Percentiles rank a stretch among this genome's conserved stretches.
phyloP scores from a whole-genome alignment of 2,329 filamentous ascomycete genomes.

The Aspergillus japonicus region DNA sequence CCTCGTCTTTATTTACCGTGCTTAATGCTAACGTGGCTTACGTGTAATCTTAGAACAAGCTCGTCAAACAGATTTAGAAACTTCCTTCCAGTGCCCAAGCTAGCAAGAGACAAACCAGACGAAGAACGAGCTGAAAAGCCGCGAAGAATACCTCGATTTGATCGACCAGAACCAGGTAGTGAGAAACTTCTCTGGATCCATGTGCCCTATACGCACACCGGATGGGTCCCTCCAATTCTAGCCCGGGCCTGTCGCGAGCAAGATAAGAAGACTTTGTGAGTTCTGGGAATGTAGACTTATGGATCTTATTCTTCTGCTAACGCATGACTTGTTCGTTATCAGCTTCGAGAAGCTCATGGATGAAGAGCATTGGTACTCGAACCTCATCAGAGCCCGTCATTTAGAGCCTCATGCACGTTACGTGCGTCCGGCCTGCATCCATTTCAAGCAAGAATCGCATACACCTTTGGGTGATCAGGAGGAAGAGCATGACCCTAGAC shows the following conservation, averaged over 20 bases:
- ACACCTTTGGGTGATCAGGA: slow-evolving; percentile 13
- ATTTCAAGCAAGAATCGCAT: slow-evolving; percentile 28
- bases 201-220: slow-evolving; percentile 32
- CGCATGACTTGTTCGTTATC: not conserved
- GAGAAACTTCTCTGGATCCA: slow-evolving; percentile 38
- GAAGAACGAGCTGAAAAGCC: slow-evolving; percentile 25
- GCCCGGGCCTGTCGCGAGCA: slow-evolving; percentile 23
- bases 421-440: slow-evolving; percentile 37
- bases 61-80: slow-evolving; percentile 20
- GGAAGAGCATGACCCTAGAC: slow-evolving; percentile 21
- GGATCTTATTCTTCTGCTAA: not conserved
- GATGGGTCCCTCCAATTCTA: slow-evolving; percentile 24
- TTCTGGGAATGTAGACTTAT: not conserved
- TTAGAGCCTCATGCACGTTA: slow-evolving; percentile 42
- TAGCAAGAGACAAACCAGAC: slow-evolving; percentile 24
- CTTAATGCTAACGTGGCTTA: not conserved
- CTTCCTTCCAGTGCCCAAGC: slow-evolving; percentile 26
- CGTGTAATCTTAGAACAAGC: slow-evolving; percentile 3
- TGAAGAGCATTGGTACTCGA: slow-evolving; percentile 37
- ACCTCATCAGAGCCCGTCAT: slow-evolving; percentile 39
- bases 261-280: slow-evolving; percentile 26
- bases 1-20: not conserved
- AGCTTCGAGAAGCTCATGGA: slow-evolving; percentile 40
- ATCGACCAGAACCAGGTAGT: slow-evolving; percentile 32
- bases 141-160: slow-evolving; percentile 29